These are phyloP conservation scores for Linum tenue DNA, from an alignment of 345 rosid species.

Conservation along the genomic window DNA sequence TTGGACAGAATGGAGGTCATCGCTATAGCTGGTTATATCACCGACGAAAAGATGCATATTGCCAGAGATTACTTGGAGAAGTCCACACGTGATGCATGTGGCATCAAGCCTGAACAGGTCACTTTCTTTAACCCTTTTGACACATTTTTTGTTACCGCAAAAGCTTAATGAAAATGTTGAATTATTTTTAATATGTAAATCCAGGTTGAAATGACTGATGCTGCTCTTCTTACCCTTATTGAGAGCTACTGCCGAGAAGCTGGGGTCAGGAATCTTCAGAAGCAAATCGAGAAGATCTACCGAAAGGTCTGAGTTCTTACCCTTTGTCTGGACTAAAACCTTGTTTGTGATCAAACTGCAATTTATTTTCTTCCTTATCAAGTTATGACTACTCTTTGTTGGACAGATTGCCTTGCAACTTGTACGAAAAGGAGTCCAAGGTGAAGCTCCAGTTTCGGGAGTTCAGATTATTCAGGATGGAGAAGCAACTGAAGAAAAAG, in stretches of 20 bases:
- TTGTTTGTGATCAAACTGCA: background rate
- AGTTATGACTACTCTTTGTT: background rate
- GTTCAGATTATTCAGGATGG: slow-evolving; percentile 7
- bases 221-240: slow-evolving; percentile 73
- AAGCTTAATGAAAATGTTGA: background rate
- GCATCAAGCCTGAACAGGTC: slow-evolving; percentile 85
- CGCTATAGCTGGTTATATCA: slow-evolving; percentile 93
- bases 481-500: slow-evolving; percentile 18
- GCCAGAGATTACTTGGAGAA: slow-evolving; percentile 97
- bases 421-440: slow-evolving; percentile 56
- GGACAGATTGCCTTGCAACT: slow-evolving; percentile 85
- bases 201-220: slow-evolving; percentile 91
- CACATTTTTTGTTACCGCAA: background rate
- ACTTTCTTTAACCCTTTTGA: slow-evolving; percentile 1
- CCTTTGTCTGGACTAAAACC: too few species aligned
- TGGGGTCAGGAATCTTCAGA: slow-evolving; percentile 97
- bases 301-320: slow-evolving; percentile 53
- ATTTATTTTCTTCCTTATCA: background rate
- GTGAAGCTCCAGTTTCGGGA: slow-evolving; percentile 35
- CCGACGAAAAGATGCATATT: slow-evolving; percentile 96
- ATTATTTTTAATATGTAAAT: background rate
- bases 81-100: slow-evolving; percentile 77
- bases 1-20: slow-evolving; percentile 99
- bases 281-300: slow-evolving; percentile 98
- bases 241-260: slow-evolving; percentile 99